Evolutionary conservation across 208 protist genomes (phyloP).

Genomic region (Eutreptiella sp.): DNA sequence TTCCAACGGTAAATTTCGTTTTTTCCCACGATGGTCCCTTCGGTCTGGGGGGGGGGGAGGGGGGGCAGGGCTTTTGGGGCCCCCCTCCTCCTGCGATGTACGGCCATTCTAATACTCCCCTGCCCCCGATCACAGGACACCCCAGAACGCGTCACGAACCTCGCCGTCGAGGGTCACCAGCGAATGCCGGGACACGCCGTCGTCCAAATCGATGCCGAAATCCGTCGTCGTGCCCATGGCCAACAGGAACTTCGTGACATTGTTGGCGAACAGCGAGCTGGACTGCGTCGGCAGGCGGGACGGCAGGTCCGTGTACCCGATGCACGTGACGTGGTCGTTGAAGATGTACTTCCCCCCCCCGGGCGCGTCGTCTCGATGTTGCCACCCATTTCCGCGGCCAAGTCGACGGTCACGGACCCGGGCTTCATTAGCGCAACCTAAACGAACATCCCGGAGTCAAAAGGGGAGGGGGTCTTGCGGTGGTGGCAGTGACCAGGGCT

Average conservation of each 20-base stretch:
- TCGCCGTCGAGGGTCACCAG: constrained; percentile 33
- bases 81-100: no score
- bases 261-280: constrained; percentile 68
- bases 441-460: no score
- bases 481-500: no score
- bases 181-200: constrained; percentile 45
- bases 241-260: constrained; percentile 65
- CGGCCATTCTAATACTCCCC: no score
- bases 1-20: no score
- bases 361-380: constrained; percentile 65
- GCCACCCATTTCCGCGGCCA: constrained; percentile 74
- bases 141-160: no score
- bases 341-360: constrained; percentile 31
- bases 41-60: no score
- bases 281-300: constrained; percentile 60
- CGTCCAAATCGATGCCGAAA: constrained; percentile 47
- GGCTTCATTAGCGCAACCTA: constrained; percentile 65
- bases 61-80: no score
- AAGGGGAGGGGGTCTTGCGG: no score
- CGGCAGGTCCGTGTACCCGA: constrained; percentile 79
- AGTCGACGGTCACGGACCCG: constrained; percentile 80
- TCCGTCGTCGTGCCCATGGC: constrained; percentile 31
- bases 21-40: no score
- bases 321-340: constrained; percentile 51
- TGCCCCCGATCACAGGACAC: no score